Base-by-base conservation (phyloP, 345 rosid species). In the Sonneratia alba region DNA sequence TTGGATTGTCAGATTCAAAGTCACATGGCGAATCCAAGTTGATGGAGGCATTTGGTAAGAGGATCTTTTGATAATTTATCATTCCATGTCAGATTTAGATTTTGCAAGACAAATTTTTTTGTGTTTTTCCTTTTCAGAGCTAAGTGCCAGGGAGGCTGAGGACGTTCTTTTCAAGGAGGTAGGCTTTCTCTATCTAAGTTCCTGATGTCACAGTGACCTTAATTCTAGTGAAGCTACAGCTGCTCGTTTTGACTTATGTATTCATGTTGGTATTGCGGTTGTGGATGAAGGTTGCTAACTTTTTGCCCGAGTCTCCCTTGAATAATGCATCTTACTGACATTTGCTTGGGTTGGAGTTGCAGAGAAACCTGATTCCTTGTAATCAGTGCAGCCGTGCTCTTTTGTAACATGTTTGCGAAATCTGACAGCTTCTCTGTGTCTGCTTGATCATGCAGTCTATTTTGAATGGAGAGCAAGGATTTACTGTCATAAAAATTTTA, bases 121-220 rank as follows among this genome's bases (percentile, higher is more conserved):
- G 53, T 56, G 64, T 38, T 53, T 10, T 55, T 55, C 66, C 69
- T 56, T 48, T 83, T 83, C 91, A 95, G 99, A 86, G 72, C 72
- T 95, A 64, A 82, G 87, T 68, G 85, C 85, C 66, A 87, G 72
- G 70, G 96, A 95, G 81, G 83, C 89, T 70, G 97, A 95, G 83
- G 99, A 95, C 83, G 89, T 89, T 79, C 81, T 83, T 77, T 95
- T 95, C 82, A 95, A 92, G 77, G 86, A 88, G 93, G 97, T 95
- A 68, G 18, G 66, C 18, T 24, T 14, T 62, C 32, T 62, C 37
- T 32, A 3, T 11, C 34, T 10, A 62, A 62, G 66, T 62, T 62
- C 36, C 66, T 32, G 37, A 62, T 27, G 27, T 27, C 16, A 62
- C 10, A 10, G 19, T 7, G 3, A 12, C 1, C 38, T 27, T 27